These are phyloP conservation scores for Hanseniaspora singularis DNA, from an alignment of 805 yeast species.

Conservation along the genomic window DNA sequence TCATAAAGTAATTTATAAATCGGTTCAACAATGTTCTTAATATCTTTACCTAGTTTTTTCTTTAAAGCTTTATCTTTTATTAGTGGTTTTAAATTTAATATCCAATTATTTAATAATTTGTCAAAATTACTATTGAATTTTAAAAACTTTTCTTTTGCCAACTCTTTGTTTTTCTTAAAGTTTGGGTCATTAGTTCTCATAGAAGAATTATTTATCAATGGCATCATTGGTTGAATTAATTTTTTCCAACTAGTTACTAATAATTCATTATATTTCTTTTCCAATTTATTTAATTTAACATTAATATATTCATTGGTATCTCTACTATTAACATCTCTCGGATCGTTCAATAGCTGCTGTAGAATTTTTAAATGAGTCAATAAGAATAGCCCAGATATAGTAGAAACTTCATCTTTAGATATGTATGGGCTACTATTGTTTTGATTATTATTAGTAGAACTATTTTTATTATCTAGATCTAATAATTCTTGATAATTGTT, in stretches of 20 bases:
- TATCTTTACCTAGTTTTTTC: constrained; percentile 54
- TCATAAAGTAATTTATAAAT: constrained; percentile 77
- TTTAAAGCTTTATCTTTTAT: constrained; percentile 58
- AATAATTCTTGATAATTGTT: constrained; percentile 3
- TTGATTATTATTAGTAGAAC: background rate
- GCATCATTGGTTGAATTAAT: constrained; percentile 43
- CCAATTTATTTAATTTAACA: constrained; percentile 52
- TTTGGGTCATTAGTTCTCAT: constrained; percentile 47
- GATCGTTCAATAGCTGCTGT: constrained; percentile 45
- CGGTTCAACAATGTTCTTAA: constrained; percentile 59
- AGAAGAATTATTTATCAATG: constrained; percentile 29
- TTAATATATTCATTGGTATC: constrained; percentile 41
- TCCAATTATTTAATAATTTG: constrained; percentile 51
- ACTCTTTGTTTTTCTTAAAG: constrained; percentile 65
- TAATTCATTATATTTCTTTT: constrained; percentile 59
- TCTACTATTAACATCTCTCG: constrained; percentile 36
- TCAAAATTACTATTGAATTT: constrained; percentile 78
- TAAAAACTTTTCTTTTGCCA: constrained; percentile 70
- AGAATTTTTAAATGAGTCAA: constrained; percentile 59
- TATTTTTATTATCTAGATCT: no score
- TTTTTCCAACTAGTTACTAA: constrained; percentile 72
- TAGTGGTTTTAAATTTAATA: constrained; percentile 34
- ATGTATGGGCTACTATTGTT: background rate
- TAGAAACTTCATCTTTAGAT: constrained; percentile 25
- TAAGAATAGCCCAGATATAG: constrained; percentile 53